These are phyloP conservation scores for Xerocomus spinulosus DNA, from an alignment of 768 basidiomycete species.

Conservation along the genomic window DNA sequence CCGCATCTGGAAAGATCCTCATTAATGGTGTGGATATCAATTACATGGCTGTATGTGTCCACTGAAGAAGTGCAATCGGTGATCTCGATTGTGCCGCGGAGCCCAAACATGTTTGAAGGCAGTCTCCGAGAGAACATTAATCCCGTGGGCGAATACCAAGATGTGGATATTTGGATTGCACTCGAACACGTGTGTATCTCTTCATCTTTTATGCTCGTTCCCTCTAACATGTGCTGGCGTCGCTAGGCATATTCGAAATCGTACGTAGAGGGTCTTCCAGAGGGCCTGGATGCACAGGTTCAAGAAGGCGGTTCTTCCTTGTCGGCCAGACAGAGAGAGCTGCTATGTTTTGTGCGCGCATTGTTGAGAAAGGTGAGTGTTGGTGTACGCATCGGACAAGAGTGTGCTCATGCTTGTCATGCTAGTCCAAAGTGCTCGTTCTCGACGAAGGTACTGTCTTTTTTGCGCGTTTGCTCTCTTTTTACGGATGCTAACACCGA, in stretches of 20 bases:
- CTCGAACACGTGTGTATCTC: conserved; percentile 51
- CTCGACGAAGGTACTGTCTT: conserved; percentile 71
- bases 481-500: background rate
- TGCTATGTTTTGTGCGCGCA: conserved; percentile 86
- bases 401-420: no score
- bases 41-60: conserved; percentile 47
- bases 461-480: background rate
- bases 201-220: background rate
- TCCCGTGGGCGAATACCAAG: conserved; percentile 70
- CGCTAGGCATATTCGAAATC: conserved; percentile 60
- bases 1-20: conserved; percentile 56
- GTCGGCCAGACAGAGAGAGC: conserved; percentile 80
- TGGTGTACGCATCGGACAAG: background rate
- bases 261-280: conserved; percentile 61
- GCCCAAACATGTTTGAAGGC: conserved; percentile 65
- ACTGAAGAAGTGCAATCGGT: conserved; percentile 53
- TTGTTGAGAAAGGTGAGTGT: conserved; percentile 61
- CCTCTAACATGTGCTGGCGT: background rate
- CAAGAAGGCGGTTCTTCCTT: conserved; percentile 78
- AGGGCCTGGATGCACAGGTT: conserved; percentile 67
- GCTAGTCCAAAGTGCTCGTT: conserved; percentile 82
- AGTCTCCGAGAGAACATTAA: conserved; percentile 86
- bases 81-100: conserved; percentile 86
- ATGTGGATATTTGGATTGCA: conserved; percentile 84
- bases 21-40: conserved; percentile 78